phyloP scores from a whole-genome alignment of 192 early-diverging fungal species.

The Chytriomyces hyalinus region DNA sequence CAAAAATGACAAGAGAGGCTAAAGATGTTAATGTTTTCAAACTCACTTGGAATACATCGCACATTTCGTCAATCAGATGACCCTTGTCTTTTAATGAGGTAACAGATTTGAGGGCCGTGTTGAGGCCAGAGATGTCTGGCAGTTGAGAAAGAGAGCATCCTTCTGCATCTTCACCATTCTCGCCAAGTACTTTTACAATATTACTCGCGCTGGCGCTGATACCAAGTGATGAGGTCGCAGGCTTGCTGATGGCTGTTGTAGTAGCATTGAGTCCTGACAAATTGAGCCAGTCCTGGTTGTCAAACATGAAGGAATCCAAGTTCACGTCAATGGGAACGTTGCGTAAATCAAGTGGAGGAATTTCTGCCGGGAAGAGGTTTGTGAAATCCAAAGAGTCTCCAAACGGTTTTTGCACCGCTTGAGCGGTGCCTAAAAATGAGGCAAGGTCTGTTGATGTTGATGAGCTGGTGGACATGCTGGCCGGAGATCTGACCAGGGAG shows the following conservation, averaged over 20 bases:
- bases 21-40: background rate
- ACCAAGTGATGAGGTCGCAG: background rate
- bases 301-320: background rate
- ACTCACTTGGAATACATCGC: background rate
- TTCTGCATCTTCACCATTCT: too few relatives aligned
- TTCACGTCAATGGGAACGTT: too few relatives aligned
- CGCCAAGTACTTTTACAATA: background rate
- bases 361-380: too few relatives aligned
- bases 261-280: background rate
- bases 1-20: background rate
- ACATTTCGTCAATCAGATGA: background rate
- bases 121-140: background rate
- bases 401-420: too few relatives aligned
- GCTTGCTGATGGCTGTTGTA: background rate
- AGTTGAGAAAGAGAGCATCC: too few relatives aligned
- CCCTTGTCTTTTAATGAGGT: background rate
- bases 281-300: background rate
- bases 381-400: too few relatives aligned
- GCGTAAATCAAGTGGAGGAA: too few relatives aligned
- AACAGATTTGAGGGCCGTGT: background rate
- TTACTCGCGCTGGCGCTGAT: background rate
- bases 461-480: background rate
- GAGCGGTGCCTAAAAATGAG: background rate
- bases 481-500: background rate
- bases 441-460: background rate